Base-by-base conservation (phyloP, 495 filamentous ascomycete genomes). In the Neurospora sp. region DNA sequence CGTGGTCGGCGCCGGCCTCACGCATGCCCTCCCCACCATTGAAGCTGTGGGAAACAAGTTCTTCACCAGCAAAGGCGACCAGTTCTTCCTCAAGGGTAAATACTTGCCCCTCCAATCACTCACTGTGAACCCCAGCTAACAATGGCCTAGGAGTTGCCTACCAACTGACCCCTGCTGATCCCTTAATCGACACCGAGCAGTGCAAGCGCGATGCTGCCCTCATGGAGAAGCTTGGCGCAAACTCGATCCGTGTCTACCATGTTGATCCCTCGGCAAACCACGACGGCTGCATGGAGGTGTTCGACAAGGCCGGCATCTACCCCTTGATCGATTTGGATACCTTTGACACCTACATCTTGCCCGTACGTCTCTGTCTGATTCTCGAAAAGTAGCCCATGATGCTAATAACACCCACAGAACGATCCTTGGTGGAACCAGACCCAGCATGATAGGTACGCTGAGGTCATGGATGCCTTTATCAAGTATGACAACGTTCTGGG, bases 221-320 rank as follows among this genome's bases (percentile, higher is more conserved):
- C 71, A 97, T 97, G 94, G 83, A 92, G 77, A 88, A 89, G 42
- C 81, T 97, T 68, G 93, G 93, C 72, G 86, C 92, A 80, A 97
- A 97, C 79, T 84, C 91, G 22, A 94, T 97, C 77, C 92, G 94
- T 61, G 92, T 96, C 61, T 97, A 97, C 81, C 94, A 96, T 78
- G 94, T 96, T 71, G 91, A 95, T 75, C 79, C 92, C 4, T 77
- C 78, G 20, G 87, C 77, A 38, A 85, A 95, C 76, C 93, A 97
- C 81, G 81, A 86, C 72, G 91, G 86, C 39, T 93, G 91, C 81
- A 92, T 93, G 91, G 82, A 80, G 14, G 89, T 86, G 16, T 89
- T 93, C 79, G 87, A 85, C 22, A 85, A 90, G 75, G 88, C 86
- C 35, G 91, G 93, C 38, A 96, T 97, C 78, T 94, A 96, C 77